Base-by-base conservation (phyloP, 1,284 basidiomycete genomes). In the Xerocomus nothofagi region DNA sequence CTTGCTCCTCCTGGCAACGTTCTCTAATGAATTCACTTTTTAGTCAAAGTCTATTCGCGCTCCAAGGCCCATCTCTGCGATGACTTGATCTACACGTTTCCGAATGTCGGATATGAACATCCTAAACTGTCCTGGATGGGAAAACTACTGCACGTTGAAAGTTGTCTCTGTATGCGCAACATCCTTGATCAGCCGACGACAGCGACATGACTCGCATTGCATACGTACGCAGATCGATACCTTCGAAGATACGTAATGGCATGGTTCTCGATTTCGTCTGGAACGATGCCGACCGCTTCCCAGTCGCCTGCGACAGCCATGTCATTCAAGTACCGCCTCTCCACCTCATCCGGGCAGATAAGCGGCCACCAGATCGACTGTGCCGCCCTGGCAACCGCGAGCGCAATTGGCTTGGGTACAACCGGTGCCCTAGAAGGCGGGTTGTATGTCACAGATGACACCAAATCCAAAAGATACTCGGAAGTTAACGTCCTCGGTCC, bases 351-450 rank as follows among this genome's bases (percentile, higher is more conserved):
- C 1, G 93, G 90, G 66, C 81, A 86, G 53, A 98, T 76, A 50
- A 90, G 82, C 15, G 94, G 95, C 95, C 95, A 99, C 95, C 94
- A 99, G 0, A 82, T 77, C 4, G 73, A 67, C 71, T 98, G 91
- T 37, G 84, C 80, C 26, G 79, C 69, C 58, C 76, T 81, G 6
- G 94, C 80, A 29, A 92, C 71, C 7, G 78, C 63, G 42, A 80
- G 74, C 39, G 94, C 90, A 47, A 91, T 61, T 15, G 76, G 67
- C 70, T 92, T 92, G 40, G 96, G 95, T 33, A 98, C 67, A 39
- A 83, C 82, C 10, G 91, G 86, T 0, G 85, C 79, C 53, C 80
- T 70, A 53, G 80, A 82, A 62, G 81, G 78, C 44, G 80, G 83
- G 60, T 82, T 84, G 63, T 91, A 84, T 12, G 93, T 94, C 52